phyloP scores from a whole-genome alignment of 306 rosid species.

The Sesbania bispinosa region DNA sequence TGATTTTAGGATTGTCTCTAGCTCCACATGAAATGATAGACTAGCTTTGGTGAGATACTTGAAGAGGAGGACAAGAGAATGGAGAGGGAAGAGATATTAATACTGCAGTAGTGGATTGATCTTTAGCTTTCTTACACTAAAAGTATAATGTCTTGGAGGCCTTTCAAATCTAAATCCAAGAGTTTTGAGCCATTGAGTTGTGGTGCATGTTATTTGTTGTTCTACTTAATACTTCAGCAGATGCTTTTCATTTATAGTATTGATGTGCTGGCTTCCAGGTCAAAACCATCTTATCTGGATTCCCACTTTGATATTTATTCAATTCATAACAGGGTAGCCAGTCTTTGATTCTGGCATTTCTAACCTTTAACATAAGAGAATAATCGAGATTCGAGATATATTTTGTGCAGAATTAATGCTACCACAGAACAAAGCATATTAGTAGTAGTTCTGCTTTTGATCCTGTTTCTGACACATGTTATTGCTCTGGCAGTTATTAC shows the following conservation, averaged over 20 bases:
- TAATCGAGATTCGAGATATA: too few relatives aligned
- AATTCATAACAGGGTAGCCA: background rate
- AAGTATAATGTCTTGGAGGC: background rate
- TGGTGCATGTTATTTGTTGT: background rate
- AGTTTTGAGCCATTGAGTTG: background rate
- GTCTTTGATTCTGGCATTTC: background rate
- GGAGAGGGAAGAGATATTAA: background rate
- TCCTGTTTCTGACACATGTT: too few relatives aligned
- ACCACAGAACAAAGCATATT: background rate
- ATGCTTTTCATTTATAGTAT: background rate
- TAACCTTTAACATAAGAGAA: too few relatives aligned
- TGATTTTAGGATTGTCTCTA: background rate
- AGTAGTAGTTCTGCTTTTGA: too few relatives aligned
- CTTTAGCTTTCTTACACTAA: background rate
- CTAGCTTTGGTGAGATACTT: conserved; percentile 1
- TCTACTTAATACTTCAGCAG: background rate
- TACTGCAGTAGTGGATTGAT: background rate
- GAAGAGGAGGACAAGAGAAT: background rate
- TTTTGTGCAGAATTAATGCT: background rate
- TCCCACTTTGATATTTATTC: background rate
- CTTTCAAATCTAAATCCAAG: background rate
- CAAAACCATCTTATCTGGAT: background rate
- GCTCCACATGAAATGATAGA: background rate
- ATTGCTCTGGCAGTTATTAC: too few relatives aligned
- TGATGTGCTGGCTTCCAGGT: background rate